Evolutionary conservation across 768 basidiomycete genomes (phyloP), one percentile per base, ranked within the genome.

Genomic region (Antrodiella citrinella): DNA sequence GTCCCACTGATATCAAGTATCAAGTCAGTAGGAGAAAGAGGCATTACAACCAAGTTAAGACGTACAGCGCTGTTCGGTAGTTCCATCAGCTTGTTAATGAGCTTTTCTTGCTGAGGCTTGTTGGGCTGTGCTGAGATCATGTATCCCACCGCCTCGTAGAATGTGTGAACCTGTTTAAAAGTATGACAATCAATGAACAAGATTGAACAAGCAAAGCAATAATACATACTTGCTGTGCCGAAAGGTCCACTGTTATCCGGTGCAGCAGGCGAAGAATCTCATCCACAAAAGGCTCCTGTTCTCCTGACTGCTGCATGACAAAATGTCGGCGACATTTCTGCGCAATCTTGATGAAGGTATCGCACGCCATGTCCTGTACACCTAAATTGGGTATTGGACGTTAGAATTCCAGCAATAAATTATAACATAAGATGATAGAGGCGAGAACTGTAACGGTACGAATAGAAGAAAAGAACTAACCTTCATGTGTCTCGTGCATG

Each of bases 341-440:
- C 20, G 96, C 92, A 59, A 99, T 99, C 71, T 98, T 99, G 74
- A 99, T 98, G 70, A 99, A 99, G 0, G 96, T 99, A 66, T 99
- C 96, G 69, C 96, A 99, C 43, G 96, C 96, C 96, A 99, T 99
- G 71, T 99, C 96, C 67, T 99, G 96, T 10, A 99, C 96, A 72
- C 94, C 91, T 90, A 57, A n/a, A n/a, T n/a, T n/a, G n/a, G n/a
- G n/a, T n/a, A n/a, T n/a, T n/a, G n/a, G n/a, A n/a, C n/a, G n/a
- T n/a, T n/a, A n/a, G n/a, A n/a, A n/a, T n/a, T n/a, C n/a, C n/a
- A n/a, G n/a, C n/a, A n/a, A n/a, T n/a, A n/a, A n/a, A n/a, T n/a
- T n/a, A n/a, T n/a, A n/a, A n/a, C n/a, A n/a, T n/a, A n/a, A n/a
- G n/a, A n/a, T n/a, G n/a, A n/a, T n/a, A n/a, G n/a, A n/a, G n/a